phyloP scores from a whole-genome alignment of 176 grass and related monocot genomes.

The Avena sativa region DNA sequence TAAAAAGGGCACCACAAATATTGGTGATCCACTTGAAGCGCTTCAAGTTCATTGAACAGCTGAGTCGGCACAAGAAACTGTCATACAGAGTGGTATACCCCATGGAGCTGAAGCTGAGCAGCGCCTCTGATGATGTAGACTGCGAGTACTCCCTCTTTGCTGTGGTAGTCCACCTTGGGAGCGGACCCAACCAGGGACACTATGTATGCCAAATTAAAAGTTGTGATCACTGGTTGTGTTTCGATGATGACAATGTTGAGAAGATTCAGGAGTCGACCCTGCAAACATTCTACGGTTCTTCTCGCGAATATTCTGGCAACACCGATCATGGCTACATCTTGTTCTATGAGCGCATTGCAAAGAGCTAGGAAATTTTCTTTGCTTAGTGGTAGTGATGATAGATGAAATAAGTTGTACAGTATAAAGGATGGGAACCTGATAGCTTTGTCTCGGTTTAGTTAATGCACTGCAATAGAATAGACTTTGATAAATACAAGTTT shows the following conservation, averaged over 20 bases:
- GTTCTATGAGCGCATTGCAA: constrained; percentile 70
- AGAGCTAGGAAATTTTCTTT: constrained; percentile 15
- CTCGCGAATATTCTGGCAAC: constrained; percentile 78
- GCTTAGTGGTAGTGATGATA: not conserved
- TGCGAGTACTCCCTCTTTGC: constrained; percentile 89
- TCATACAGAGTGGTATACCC: constrained; percentile 85
- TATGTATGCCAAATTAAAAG: constrained; percentile 94
- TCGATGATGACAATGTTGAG: constrained; percentile 91
- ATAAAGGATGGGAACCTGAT: not conserved
- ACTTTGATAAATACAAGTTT: not conserved
- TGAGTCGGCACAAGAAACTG: constrained; percentile 85
- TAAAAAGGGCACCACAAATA: constrained; percentile 77
- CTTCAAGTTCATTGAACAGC: constrained; percentile 92
- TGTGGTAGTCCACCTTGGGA: constrained; percentile 88
- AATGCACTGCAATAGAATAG: constrained; percentile 5
- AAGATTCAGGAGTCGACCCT: constrained; percentile 75
- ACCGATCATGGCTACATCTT: constrained; percentile 94
- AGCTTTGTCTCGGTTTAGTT: not conserved
- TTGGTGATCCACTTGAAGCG: constrained; percentile 90
- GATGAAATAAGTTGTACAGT: constrained; percentile 25
- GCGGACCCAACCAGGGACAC: constrained; percentile 87
- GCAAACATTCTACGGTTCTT: constrained; percentile 81
- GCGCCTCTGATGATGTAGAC: constrained; percentile 59
- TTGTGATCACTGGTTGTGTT: constrained; percentile 77
- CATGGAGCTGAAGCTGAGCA: constrained; percentile 85